phyloP scores from a whole-genome alignment of 2,329 filamentous ascomycete species.

The Ambrosiella cleistominuta region DNA sequence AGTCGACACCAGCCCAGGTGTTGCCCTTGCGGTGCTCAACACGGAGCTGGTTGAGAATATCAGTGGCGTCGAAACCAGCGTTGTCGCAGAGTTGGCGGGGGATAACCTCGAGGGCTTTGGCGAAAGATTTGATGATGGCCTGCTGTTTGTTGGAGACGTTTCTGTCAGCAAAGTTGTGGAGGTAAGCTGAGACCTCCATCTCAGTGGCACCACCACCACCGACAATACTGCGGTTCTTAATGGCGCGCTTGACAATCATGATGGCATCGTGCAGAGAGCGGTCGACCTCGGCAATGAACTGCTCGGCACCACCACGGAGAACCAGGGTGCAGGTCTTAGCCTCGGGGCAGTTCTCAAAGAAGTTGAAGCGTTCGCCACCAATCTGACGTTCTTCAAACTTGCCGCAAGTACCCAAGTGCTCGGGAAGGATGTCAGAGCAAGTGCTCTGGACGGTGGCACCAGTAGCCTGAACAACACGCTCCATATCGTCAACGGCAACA shows the following conservation, averaged over 20 bases:
- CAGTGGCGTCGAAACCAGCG: constrained; percentile 92
- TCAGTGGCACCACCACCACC: constrained; percentile 87
- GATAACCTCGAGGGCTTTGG: constrained; percentile 91
- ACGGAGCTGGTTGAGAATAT: constrained; percentile 88
- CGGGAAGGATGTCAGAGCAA: constrained; percentile 79
- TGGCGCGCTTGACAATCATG: constrained; percentile 98
- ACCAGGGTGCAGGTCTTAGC: constrained; percentile 96
- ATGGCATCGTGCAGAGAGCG: constrained; percentile 95
- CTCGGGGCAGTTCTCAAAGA: constrained; percentile 89
- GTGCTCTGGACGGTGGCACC: constrained; percentile 87
- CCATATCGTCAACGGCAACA: constrained; percentile 79
- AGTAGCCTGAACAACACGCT: constrained; percentile 87
- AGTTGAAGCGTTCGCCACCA: constrained; percentile 92
- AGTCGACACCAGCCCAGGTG: constrained; percentile 92
- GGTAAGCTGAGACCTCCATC: constrained; percentile 91
- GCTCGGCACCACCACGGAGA: constrained; percentile 87
- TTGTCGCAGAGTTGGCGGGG: constrained; percentile 97
- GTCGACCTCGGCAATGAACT: constrained; percentile 98
- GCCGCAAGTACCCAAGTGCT: constrained; percentile 83
- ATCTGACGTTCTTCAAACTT: constrained; percentile 92
- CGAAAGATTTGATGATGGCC: constrained; percentile 92
- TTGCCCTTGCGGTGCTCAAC: constrained; percentile 92
- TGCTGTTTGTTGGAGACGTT: constrained; percentile 92
- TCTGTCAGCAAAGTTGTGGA: constrained; percentile 83
- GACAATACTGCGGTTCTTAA: constrained; percentile 87